phyloP scores from a whole-genome alignment of 1,139 yeast species.

The Lodderomyces beijingensis region DNA sequence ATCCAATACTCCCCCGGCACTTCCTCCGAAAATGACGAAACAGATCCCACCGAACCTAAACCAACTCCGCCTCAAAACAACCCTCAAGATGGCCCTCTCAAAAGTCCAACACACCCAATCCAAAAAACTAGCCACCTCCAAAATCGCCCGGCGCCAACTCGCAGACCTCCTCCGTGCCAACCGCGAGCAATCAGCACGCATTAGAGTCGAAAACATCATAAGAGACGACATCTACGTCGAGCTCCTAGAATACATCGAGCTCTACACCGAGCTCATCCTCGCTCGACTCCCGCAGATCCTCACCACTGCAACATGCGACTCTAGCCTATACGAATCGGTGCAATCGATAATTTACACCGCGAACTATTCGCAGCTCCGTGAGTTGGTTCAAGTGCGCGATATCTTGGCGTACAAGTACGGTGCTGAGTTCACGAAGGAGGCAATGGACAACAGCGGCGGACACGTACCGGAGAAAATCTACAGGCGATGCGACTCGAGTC shows the following conservation, averaged over 20 bases:
- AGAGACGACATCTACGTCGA: constrained; percentile 83
- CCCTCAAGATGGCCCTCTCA: constrained; percentile 76
- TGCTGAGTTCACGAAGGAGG: constrained; percentile 52
- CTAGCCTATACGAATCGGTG: constrained; percentile 71
- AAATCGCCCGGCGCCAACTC: constrained; percentile 71
- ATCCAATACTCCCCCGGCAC: too few species aligned
- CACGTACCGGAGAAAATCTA: constrained; percentile 63
- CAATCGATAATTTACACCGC: constrained; percentile 67
- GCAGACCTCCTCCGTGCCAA: constrained; percentile 70
- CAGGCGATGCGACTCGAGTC: constrained; percentile 58
- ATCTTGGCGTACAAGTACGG: constrained; percentile 63
- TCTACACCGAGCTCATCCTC: constrained; percentile 77
- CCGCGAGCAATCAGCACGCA: constrained; percentile 79
- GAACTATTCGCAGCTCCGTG: constrained; percentile 73
- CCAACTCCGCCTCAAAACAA: constrained; percentile 68
- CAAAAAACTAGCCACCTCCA: constrained; percentile 75
- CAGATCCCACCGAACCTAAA: too few species aligned
- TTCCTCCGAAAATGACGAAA: too few species aligned
- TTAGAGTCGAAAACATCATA: constrained; percentile 80
- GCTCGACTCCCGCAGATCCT: constrained; percentile 64
- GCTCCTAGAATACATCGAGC: constrained; percentile 71
- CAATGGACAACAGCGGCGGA: constrained; percentile 51
- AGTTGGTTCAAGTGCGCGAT: constrained; percentile 58
- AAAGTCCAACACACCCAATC: constrained; percentile 77
- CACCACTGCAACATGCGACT: constrained; percentile 37